Evolutionary conservation across 129 eudicot species (phyloP).

Genomic region (Pulicaria dysenterica): DNA sequence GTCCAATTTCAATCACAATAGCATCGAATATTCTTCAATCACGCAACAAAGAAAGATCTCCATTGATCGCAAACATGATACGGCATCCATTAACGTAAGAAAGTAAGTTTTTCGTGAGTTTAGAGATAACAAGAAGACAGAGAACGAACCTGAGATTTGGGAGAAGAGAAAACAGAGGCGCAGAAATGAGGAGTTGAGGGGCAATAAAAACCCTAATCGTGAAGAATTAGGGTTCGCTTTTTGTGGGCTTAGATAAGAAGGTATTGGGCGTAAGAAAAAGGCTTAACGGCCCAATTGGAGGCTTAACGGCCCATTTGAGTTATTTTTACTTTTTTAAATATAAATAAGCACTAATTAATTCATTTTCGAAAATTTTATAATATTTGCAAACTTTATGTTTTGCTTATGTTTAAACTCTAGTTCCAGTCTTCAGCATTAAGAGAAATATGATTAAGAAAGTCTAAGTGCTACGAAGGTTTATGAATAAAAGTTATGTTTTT

Average conservation of each 20-base stretch:
- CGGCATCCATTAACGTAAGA: neutral
- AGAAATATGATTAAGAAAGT: too few relatives aligned
- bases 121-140: neutral
- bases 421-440: too few relatives aligned
- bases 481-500: too few relatives aligned
- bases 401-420: too few relatives aligned
- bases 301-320: neutral
- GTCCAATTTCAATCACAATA: neutral
- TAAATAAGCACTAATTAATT: too few relatives aligned
- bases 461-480: too few relatives aligned
- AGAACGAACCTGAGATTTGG: slow-evolving; percentile 26
- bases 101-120: neutral
- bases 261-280: neutral
- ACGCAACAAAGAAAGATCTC: neutral
- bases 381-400: too few relatives aligned
- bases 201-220: slow-evolving; percentile 28
- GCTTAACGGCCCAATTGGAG: neutral
- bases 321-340: too few relatives aligned
- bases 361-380: too few relatives aligned
- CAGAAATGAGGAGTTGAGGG: neutral
- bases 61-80: neutral
- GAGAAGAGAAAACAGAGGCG: slow-evolving; percentile 40
- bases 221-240: slow-evolving; percentile 26
- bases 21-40: neutral
- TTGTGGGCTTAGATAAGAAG: slow-evolving; percentile 19